Evolutionary conservation across 129 eudicot genomes (phyloP).

Genomic region (Kitagawia praeruptora): DNA sequence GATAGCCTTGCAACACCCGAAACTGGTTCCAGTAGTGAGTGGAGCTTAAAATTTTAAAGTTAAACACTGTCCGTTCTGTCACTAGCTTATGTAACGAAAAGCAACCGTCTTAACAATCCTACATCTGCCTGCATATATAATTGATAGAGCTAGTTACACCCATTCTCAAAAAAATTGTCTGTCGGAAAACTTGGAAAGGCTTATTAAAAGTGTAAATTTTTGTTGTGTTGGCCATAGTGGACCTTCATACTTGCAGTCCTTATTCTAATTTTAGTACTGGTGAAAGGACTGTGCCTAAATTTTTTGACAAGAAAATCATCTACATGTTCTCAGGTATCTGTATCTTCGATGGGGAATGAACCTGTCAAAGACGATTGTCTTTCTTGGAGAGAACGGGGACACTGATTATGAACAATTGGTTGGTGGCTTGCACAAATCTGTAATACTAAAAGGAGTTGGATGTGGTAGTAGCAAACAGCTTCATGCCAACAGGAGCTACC

Average conservation of each 20-base stretch:
- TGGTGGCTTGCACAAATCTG: slow-evolving; percentile 77
- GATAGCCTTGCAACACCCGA: background rate
- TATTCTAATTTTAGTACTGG: background rate
- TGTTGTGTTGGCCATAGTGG: background rate
- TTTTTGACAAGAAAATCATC: background rate
- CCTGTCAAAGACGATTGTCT: slow-evolving; percentile 66
- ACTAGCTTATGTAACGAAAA: background rate
- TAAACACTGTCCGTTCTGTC: background rate
- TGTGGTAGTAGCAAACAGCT: slow-evolving; percentile 38
- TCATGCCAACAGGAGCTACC: slow-evolving; percentile 69
- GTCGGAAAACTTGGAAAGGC: background rate
- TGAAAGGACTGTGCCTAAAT: background rate
- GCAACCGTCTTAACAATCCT: background rate
- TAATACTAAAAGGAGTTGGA: slow-evolving; percentile 68
- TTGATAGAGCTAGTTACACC: background rate
- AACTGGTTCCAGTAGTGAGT: background rate
- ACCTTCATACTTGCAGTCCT: background rate
- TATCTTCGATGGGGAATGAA: slow-evolving; percentile 96
- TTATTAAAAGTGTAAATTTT: background rate
- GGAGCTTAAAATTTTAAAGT: background rate
- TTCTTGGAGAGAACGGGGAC: slow-evolving; percentile 91
- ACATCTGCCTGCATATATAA: background rate
- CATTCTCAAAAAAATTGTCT: background rate
- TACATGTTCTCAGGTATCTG: slow-evolving; percentile 47
- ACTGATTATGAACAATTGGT: slow-evolving; percentile 86